These are phyloP conservation scores for Serpula lacrymans DNA, from an alignment of 768 basidiomycete genomes.

Conservation along the genomic window DNA sequence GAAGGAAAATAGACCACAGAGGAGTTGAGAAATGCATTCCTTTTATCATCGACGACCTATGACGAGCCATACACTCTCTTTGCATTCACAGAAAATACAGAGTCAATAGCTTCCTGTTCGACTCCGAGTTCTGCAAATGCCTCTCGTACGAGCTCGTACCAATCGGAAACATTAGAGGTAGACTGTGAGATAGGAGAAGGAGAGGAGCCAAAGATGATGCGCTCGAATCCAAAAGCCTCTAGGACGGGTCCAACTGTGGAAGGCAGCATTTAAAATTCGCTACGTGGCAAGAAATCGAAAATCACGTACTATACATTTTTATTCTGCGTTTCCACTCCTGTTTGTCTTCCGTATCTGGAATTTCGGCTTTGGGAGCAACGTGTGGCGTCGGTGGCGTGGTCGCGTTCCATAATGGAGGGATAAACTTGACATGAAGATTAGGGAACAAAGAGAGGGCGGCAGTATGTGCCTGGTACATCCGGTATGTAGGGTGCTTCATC, in stretches of 20 bases:
- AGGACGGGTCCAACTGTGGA: constrained; percentile 70
- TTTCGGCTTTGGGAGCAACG: constrained; percentile 37
- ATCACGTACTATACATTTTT: constrained; percentile 79
- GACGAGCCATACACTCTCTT: constrained; percentile 34
- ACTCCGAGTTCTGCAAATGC: constrained; percentile 75
- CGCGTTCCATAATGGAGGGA: constrained; percentile 73
- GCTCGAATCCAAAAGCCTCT: constrained; percentile 81
- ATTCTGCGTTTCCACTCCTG: constrained; percentile 54
- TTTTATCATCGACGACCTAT: too few species aligned
- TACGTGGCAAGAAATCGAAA: constrained; percentile 5
- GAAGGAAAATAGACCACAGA: too few species aligned
- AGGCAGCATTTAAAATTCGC: constrained; percentile 2
- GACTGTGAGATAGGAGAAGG: constrained; percentile 50
- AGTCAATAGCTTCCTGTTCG: constrained; percentile 74
- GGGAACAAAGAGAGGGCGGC: constrained; percentile 74
- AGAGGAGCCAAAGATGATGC: constrained; percentile 81
- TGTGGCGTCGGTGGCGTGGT: constrained; percentile 49
- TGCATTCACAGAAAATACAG: constrained; percentile 62
- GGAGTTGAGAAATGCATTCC: too few species aligned
- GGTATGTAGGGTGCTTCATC: constrained; percentile 74
- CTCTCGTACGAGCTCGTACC: constrained; percentile 81
- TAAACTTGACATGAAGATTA: constrained; percentile 67
- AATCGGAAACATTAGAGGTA: constrained; percentile 54
- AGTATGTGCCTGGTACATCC: constrained; percentile 66
- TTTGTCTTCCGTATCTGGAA: constrained; percentile 34